These are phyloP conservation scores for Penicillium turbatum DNA, from an alignment of 495 filamentous ascomycete genomes.

Conservation along the genomic window DNA sequence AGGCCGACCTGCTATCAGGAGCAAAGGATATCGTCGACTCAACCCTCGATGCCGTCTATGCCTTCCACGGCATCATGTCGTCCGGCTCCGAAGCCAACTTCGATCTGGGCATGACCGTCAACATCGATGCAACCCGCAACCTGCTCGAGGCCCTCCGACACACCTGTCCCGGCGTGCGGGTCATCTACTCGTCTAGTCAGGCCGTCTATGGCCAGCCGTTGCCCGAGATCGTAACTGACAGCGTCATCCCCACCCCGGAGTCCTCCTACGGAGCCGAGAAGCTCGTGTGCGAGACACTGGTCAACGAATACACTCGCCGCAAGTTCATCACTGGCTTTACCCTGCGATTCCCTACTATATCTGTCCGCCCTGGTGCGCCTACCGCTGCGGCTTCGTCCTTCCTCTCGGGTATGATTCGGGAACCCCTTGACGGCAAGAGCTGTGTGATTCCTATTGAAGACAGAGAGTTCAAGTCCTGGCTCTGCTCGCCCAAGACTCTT, in stretches of 20 bases:
- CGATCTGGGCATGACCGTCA: slow-evolving; percentile 64
- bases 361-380: slow-evolving; percentile 64
- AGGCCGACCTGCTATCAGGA: slow-evolving; percentile 54
- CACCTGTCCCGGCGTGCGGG: slow-evolving; percentile 53
- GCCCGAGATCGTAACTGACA: slow-evolving; percentile 48
- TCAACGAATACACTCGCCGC: slow-evolving; percentile 68
- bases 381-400: slow-evolving; percentile 67
- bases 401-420: slow-evolving; percentile 63
- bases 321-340: slow-evolving; percentile 60
- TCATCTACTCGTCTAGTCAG: slow-evolving; percentile 57
- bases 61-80: slow-evolving; percentile 82
- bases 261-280: slow-evolving; percentile 73
- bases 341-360: slow-evolving; percentile 68
- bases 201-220: slow-evolving; percentile 56
- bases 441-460: slow-evolving; percentile 61
- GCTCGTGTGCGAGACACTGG: slow-evolving; percentile 62
- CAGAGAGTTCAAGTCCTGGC: slow-evolving; percentile 55
- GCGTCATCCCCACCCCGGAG: slow-evolving; percentile 59
- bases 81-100: slow-evolving; percentile 67
- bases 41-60: slow-evolving; percentile 59
- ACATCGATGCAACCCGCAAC: slow-evolving; percentile 63
- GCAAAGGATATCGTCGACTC: slow-evolving; percentile 48
- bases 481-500: slow-evolving; percentile 59
- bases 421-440: slow-evolving; percentile 54
- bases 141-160: slow-evolving; percentile 55